Percentiles rank a stretch among this genome's conserved stretches.
Conservation (phyloP, 768 basidiomycete genomes). For the Leccinum sublutescens region DNA sequence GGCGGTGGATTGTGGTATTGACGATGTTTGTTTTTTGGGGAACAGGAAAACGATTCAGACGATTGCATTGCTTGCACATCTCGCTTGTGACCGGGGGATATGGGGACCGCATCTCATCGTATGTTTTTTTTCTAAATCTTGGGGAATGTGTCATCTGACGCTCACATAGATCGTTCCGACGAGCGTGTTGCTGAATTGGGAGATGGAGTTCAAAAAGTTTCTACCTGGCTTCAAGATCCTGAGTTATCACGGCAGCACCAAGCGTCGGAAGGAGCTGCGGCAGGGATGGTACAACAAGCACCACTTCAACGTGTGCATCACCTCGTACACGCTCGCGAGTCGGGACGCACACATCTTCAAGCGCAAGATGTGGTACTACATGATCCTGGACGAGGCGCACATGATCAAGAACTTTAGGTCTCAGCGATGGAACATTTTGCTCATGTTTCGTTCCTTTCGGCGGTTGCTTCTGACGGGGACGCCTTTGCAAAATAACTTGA, state of each 20-base stretch:
- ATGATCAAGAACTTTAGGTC: conserved; percentile 98
- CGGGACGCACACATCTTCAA: conserved; percentile 90
- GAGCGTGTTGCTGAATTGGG: conserved; percentile 93
- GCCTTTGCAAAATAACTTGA: conserved; percentile 94
- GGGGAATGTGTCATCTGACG: background rate
- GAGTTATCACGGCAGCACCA: conserved; percentile 87
- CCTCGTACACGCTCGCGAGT: conserved; percentile 90
- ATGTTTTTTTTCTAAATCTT: conserved; percentile 18
- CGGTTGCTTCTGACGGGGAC: conserved; percentile 93
- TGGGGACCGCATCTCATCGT: conserved; percentile 92
- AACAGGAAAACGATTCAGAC: conserved; percentile 94
- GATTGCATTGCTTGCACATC: conserved; percentile 88
- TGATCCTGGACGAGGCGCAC: conserved; percentile 95
- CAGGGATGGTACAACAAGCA: conserved; percentile 90
- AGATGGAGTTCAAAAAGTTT: conserved; percentile 97
- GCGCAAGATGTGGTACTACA: conserved; percentile 92
- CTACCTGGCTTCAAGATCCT: conserved; percentile 83
- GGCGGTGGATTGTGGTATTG: background rate
- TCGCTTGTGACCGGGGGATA: conserved; percentile 87
- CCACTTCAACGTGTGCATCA: conserved; percentile 92
- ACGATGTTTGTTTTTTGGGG: background rate
- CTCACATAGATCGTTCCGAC: conserved; percentile 76
- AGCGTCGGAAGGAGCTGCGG: conserved; percentile 85
- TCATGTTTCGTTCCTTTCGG: conserved; percentile 84
- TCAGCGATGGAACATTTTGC: conserved; percentile 87